Percentiles rank a stretch among this genome's conserved stretches.
These are phyloP conservation scores for Begonia masoniana DNA, from an alignment of 306 rosid genomes.

Conservation along the genomic window DNA sequence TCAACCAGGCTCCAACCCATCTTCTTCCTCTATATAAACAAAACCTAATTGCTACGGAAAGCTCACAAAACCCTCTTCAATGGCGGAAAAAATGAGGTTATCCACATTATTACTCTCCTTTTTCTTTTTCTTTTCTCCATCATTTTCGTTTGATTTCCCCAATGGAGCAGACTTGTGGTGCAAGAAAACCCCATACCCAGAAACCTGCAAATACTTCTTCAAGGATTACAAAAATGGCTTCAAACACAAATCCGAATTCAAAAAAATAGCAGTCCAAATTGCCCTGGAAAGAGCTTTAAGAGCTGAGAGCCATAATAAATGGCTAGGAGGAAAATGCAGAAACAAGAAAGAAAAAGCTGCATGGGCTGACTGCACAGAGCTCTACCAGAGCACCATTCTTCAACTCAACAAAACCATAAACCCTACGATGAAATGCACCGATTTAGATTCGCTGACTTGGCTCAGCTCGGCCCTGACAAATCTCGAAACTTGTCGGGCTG, in stretches of 20 bases:
- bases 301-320: conserved; percentile 21
- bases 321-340: conserved; percentile 29
- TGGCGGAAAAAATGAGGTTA: neutral
- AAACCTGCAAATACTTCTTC: neutral
- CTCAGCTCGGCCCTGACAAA: conserved; percentile 5
- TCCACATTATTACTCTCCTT: neutral
- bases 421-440: conserved; percentile 14
- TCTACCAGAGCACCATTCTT: conserved; percentile 10
- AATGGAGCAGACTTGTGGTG: neutral
- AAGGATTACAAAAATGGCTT: neutral
- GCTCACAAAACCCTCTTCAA: neutral
- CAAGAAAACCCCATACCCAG: neutral
- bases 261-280: conserved; percentile 6
- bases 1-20: neutral
- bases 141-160: neutral
- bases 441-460: conserved; percentile 30
- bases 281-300: conserved; percentile 24
- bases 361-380: conserved; percentile 38
- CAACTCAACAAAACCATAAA: conserved; percentile 5
- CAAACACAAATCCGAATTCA: neutral
- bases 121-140: neutral
- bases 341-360: conserved; percentile 28
- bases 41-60: neutral
- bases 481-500: conserved; percentile 2
- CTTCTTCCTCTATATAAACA: neutral